Evolutionary conservation across 2,329 filamentous ascomycete genomes (phyloP), one percentile per base, ranked within the genome.

Genomic region (Trichophaea hybrida): DNA sequence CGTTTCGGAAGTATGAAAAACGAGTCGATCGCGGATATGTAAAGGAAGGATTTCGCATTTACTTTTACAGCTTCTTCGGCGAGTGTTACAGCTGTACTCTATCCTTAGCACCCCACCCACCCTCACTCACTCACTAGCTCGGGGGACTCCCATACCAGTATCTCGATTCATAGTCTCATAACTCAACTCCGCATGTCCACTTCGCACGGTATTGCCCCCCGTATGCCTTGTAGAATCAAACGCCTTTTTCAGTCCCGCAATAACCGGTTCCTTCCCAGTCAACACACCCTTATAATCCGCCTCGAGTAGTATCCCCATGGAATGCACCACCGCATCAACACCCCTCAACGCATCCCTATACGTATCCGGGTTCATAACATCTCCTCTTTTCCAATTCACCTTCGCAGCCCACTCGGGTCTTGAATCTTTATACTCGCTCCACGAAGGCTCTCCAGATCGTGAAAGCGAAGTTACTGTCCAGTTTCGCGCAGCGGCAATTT

Each of bases 101-200:
- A 17, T 50, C 13, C 12, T 15, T 24, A 32, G 12, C 48, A 51
- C 5, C 48, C 6, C 48, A 32, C 15, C 8, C 6, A 10, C 38
- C 10, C 38, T 43, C n/a, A 15, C 38, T 40, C 37, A 7, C 37
- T 43, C 38, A 15, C 10, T 43, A 43, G 10, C 38, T 10, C 12
- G 38, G 8, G 54, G 57, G 13, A 52, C 37, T 61, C 53, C 53
- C 34, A 35, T 69, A 79, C 78, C 77, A 48, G 79, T 79, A 74
- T 97, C 91, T 59, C 93, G 81, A 74, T 98, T 98, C 88, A 98
- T 96, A 62, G 89, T 78, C 75, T 97, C 93, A 75, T 98, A 98
- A 15, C 91, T 96, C 68, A 95, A 77, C 73, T 46, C 63, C 46
- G 76, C 72, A 55, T 75, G 75, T 57, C 79, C 77, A 62, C 84